phyloP scores from a whole-genome alignment of 192 early-diverging fungal species.

The Backusella tarrabulga region DNA sequence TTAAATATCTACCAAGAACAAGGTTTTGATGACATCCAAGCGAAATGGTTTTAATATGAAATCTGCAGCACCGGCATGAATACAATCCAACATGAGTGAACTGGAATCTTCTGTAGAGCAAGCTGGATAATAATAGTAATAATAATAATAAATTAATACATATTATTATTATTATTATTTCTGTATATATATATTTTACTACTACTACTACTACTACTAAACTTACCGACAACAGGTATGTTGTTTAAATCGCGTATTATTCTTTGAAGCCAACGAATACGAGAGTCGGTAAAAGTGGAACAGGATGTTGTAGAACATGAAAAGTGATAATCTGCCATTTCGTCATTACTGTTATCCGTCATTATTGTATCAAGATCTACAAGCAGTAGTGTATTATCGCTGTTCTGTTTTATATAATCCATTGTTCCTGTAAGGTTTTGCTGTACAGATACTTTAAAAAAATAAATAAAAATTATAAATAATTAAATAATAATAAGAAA shows the following conservation, averaged over 20 bases:
- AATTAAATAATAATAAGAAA: neutral
- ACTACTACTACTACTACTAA: neutral
- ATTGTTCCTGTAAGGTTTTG: neutral
- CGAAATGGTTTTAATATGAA: constrained; percentile 51
- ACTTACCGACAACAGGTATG: constrained; percentile 6
- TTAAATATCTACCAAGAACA: constrained; percentile 48
- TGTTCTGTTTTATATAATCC: neutral
- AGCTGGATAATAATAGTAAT: constrained; percentile 25
- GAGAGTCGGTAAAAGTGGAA: neutral
- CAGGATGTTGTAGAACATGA: neutral
- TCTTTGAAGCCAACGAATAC: neutral
- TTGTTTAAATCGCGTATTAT: constrained; percentile 1
- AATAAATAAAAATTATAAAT: no score
- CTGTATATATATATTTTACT: neutral
- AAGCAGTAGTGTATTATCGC: neutral
- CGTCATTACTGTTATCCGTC: neutral
- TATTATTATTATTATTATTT: neutral
- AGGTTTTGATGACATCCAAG: constrained; percentile 43
- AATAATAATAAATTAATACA: neutral
- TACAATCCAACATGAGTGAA: constrained; percentile 42
- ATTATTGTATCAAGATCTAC: constrained; percentile 8
- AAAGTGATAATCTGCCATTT: neutral
- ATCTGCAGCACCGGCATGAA: constrained; percentile 52
- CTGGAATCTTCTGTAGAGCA: constrained; percentile 32
- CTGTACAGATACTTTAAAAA: constrained; percentile 2